Evolutionary conservation across 2,329 filamentous ascomycete species (phyloP), one percentile per base, ranked within the genome.

Genomic region (Parastagonospora nodorum): DNA sequence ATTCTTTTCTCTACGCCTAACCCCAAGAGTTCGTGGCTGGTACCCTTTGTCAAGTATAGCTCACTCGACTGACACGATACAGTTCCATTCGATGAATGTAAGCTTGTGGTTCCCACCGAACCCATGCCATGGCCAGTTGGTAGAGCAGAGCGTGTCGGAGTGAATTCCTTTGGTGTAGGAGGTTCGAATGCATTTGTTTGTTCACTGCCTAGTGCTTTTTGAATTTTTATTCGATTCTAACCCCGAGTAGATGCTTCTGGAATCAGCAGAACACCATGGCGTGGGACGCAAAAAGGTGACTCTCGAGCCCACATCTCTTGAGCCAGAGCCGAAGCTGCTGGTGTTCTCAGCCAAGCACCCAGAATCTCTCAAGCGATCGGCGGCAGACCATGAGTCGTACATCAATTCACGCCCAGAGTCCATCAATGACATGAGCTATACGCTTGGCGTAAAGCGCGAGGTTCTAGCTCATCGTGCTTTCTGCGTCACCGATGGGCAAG

Each of bases 91-190:
- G 5, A 16, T 48, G 41, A 47, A 35, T 9, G 6, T 15, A 46
- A 50, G 6, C 33, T 56, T n/a, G 27, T 8, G 29, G 53, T 57
- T 9, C 38, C 48, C 8, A 15, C 35, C 1, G 24, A 53, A 16
- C 24, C 55, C 4, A 27, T 47, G 31, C 49, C 19, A 7, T 59
- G 53, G 53, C 56, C 56, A 15, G n/a, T 28, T 2, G 45, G 8
- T 2, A 35, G 6, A 8, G 50, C 12, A 28, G 6, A 30, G 15
- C 24, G 62, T 9, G 62, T 55, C 2, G 52, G 58, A 14, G 52
- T 63, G 4, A 62, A 62, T 31, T 64, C 60, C 2, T 64, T 64
- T 19, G 62, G 62, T 0, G 55, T 39, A 33, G 60, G 62, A 6
- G 62, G 62, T 14, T 35, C 62, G 2, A 66, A 66, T 33, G 50